Percentiles rank a stretch among this genome's conserved stretches.
These are phyloP conservation scores for Colletotrichum musicola DNA, from an alignment of 2,329 filamentous ascomycete species.

Conservation along the genomic window DNA sequence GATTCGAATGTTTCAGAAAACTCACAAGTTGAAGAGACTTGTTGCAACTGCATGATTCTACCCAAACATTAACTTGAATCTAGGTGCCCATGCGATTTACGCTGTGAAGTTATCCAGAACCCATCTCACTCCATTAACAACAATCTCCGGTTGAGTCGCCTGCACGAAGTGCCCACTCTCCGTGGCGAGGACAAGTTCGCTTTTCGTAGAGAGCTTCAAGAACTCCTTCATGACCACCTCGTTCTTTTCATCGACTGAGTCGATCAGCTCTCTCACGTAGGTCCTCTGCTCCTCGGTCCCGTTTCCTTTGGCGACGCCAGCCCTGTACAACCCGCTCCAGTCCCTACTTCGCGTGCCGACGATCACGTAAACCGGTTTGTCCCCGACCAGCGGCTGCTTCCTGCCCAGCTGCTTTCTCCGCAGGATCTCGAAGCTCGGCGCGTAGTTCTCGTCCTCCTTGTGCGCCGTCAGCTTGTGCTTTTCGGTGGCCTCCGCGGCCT, in stretches of 20 bases:
- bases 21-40: too few species aligned
- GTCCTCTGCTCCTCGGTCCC: conserved; percentile 23
- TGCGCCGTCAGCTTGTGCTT: conserved; percentile 8
- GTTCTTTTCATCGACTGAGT: conserved; percentile 12
- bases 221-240: conserved; percentile 23
- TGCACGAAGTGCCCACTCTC: conserved; percentile 28
- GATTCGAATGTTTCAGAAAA: too few species aligned
- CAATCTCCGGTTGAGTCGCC: conserved; percentile 20
- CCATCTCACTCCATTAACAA: conserved; percentile 21
- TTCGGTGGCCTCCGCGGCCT: conserved; percentile 14
- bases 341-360: conserved; percentile 16
- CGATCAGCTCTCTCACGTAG: conserved; percentile 20
- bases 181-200: conserved; percentile 1
- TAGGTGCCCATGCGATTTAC: too few species aligned
- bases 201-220: conserved; percentile 13
- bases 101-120: conserved; percentile 5
- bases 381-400: conserved; percentile 3
- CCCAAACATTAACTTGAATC: too few species aligned
- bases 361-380: conserved; percentile 24
- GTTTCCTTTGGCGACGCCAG: conserved; percentile 19
- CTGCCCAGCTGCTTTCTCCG: background rate
- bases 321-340: conserved; percentile 2
- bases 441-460: conserved; percentile 13
- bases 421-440: conserved; percentile 11
- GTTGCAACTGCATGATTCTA: too few species aligned